Evolutionary conservation across 2,329 filamentous ascomycete genomes (phyloP).

Genomic region (Paecilomyces dactylethromorphus): DNA sequence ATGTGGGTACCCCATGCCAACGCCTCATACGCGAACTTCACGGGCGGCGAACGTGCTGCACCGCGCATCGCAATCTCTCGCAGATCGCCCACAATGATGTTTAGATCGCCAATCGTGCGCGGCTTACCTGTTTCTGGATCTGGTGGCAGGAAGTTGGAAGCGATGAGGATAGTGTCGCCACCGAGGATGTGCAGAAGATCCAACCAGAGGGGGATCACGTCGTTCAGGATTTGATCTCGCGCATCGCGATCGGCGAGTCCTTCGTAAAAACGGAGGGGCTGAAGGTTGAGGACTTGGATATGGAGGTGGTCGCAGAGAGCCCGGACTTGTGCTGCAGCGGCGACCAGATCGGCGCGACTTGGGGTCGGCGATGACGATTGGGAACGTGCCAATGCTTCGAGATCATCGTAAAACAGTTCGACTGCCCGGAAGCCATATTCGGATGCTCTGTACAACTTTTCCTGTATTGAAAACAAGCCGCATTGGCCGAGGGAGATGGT

Average conservation of each 20-base stretch:
- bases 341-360: constrained; percentile 37
- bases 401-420: constrained; percentile 70
- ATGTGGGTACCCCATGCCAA: constrained; percentile 61
- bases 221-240: constrained; percentile 52
- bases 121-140: constrained; percentile 29
- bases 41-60: constrained; percentile 48
- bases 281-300: constrained; percentile 49
- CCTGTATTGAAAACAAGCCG: constrained; percentile 59
- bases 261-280: constrained; percentile 74
- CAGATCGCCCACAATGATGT: constrained; percentile 57
- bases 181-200: constrained; percentile 55
- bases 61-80: constrained; percentile 62
- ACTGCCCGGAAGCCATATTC: constrained; percentile 60
- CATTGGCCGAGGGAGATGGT: constrained; percentile 71
- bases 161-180: constrained; percentile 69
- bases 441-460: constrained; percentile 63
- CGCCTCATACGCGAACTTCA: constrained; percentile 49
- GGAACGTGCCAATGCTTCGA: constrained; percentile 52
- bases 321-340: constrained; percentile 52
- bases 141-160: constrained; percentile 57
- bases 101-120: constrained; percentile 43
- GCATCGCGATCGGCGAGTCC: constrained; percentile 58
- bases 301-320: constrained; percentile 35
- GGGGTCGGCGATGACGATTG: constrained; percentile 14
- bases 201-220: constrained; percentile 63